A percentile compares a stretch with the other conserved stretches of the same genome.
These are phyloP conservation scores for Citrullus colocynthis DNA, from an alignment of 306 rosid genomes.

Conservation along the genomic window DNA sequence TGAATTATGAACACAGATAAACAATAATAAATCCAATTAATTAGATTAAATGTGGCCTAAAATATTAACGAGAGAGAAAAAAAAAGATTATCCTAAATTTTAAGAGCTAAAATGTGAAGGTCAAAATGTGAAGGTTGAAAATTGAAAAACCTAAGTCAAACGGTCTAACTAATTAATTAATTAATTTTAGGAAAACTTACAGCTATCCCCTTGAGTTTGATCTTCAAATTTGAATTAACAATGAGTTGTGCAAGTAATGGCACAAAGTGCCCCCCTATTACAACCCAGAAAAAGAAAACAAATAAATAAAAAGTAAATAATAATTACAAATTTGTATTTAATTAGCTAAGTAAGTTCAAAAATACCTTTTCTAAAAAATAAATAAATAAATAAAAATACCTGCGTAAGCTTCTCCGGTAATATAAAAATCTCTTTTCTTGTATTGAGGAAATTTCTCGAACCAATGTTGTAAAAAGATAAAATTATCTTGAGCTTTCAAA, in stretches of 20 bases:
- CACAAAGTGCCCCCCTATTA: slow-evolving; percentile 37
- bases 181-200: slow-evolving; percentile 14
- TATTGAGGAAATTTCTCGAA: slow-evolving; percentile 31
- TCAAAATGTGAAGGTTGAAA: too few relatives aligned
- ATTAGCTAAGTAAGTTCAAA: not conserved
- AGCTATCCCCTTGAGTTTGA: slow-evolving; percentile 44
- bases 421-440: slow-evolving; percentile 25
- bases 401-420: slow-evolving; percentile 37
- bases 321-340: too few relatives aligned
- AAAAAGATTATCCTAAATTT: too few relatives aligned
- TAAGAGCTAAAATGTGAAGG: too few relatives aligned
- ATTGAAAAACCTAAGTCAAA: too few relatives aligned
- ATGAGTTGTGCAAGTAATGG: slow-evolving; percentile 49
- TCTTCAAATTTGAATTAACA: slow-evolving; percentile 16
- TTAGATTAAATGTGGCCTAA: too few relatives aligned
- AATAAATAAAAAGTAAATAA: too few relatives aligned
- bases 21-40: too few relatives aligned
- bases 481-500: slow-evolving; percentile 29
- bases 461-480: slow-evolving; percentile 35
- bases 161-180: too few relatives aligned
- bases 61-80: too few relatives aligned
- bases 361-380: slow-evolving; percentile 1
- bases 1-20: too few relatives aligned
- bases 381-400: slow-evolving; percentile 5
- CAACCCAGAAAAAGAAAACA: not conserved